Base-by-base conservation (phyloP, 768 basidiomycete genomes). In the Serendipita sp. region DNA sequence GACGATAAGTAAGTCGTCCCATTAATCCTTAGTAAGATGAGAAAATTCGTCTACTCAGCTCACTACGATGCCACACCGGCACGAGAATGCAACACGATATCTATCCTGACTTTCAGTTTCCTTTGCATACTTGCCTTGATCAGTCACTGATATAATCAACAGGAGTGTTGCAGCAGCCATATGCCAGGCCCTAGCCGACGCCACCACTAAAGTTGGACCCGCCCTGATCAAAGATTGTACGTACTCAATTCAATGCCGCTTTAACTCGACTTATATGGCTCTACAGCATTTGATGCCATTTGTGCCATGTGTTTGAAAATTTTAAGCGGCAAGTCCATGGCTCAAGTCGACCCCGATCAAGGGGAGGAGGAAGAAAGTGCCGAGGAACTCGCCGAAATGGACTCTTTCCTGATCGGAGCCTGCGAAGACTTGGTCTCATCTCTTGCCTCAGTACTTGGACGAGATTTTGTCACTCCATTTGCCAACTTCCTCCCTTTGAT, bases 291-390 rank as follows among this genome's bases (percentile, higher is more conserved):
- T 46, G 87, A 95, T 44, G 74, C 78, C 37, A 80, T 99, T 69
- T 91, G 86, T 72, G 83, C 77, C 63, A 88, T 93, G 66, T 85
- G 91, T 52, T 76, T 85, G 64, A 84, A 91, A 70, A 84, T 99
- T 68, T 79, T 99, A 48, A 90, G 93, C 72, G 88, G 92, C 74
- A 96, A 95, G 76, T 90, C 93, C 0, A 81, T 91, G 68, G 98
- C 95, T 76, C 96, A 99, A 74, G 88, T 93, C 73, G 92, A 95
- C 70, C 91, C 93, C 53, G 93, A 95, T 71, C 88, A 89, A 67
- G 92, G 92, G 68, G 90, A 91, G 67, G 81, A 80, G 3, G 88
- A 88, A 29, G 89, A 90, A 69, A 73, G 72, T 43, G 86, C 85
- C 5, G 89, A 91, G 72, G 90, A 91, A 67, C 86, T 88, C 70